Base-by-base conservation (phyloP, 2,329 filamentous ascomycete genomes). In the Escovopsis sp. region DNA sequence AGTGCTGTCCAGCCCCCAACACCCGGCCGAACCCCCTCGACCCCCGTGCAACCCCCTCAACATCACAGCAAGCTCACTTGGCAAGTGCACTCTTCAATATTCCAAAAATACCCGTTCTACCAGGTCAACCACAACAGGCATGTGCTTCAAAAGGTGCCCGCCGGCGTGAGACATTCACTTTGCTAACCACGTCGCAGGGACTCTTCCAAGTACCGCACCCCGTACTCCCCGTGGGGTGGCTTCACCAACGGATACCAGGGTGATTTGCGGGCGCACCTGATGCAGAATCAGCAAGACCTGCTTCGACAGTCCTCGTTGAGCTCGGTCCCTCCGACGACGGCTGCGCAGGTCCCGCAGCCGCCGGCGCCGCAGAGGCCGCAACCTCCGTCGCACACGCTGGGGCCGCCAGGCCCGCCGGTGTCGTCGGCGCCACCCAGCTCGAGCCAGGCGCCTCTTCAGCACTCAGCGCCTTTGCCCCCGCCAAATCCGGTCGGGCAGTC, bases 201-300 rank as follows among this genome's bases (percentile, higher is more conserved):
- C 39, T 57, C 66, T 5, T 60, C 63, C 7, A 66, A 66, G 36
- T 76, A 78, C 39, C 63, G 68, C 34, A 74, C 70, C 4, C 73
- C 73, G 1, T 78, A 77, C 46, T 62, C 66, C 13, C 57, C 61
- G 2, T 63, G 58, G 54, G 66, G 68, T 17, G 72, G 71, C 0
- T 76, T 76, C 44, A 72, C 66, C 25, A 76, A 76, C 40, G 70
- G 70, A 4, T 74, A 75, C 38, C 68, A 74, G 49, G 68, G 66
- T 15, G 66, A 65, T 33, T 40, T 65, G 14, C 56, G 58, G 33
- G 60, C 61, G 14, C 62, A 68, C 38, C 40, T 68, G 31, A 58
- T 64, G 51, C 43, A 48, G 11, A 52, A 49, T 33, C 47, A 49
- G 14, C 43, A 45, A 14, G 47, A 51, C 7, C 33, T 50, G n/a